These are phyloP conservation scores for Russula ochroleuca DNA, from an alignment of 768 basidiomycete species.

Conservation along the genomic window DNA sequence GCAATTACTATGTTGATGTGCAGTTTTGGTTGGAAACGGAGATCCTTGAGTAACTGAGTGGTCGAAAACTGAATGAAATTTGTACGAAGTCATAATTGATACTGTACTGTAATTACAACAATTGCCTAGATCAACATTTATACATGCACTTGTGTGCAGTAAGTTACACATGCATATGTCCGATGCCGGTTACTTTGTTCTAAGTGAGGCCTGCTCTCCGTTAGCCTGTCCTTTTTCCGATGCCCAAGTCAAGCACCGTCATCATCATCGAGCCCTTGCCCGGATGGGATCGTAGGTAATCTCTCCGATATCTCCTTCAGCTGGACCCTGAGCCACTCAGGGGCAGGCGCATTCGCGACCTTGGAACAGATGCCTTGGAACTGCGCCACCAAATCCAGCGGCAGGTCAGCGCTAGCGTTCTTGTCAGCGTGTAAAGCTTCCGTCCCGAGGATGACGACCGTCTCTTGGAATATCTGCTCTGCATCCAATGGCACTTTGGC, in stretches of 20 bases:
- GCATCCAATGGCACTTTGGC: neutral
- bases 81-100: too few relatives aligned
- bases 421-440: neutral
- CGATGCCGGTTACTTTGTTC: too few relatives aligned
- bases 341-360: neutral
- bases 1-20: too few relatives aligned
- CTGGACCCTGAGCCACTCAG: neutral
- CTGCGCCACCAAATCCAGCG: neutral
- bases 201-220: too few relatives aligned
- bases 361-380: neutral
- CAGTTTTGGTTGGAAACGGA: too few relatives aligned
- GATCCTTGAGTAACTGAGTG: too few relatives aligned
- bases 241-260: neutral
- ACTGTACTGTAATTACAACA: too few relatives aligned
- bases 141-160: neutral
- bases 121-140: neutral
- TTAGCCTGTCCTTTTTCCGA: too few relatives aligned
- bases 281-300: neutral
- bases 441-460: neutral
- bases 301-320: neutral
- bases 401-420: neutral
- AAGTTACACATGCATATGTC: neutral
- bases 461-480: neutral
- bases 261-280: neutral
- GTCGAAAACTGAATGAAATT: too few relatives aligned